phyloP scores from a whole-genome alignment of 208 protist species.

The Leishmania tropica region DNA sequence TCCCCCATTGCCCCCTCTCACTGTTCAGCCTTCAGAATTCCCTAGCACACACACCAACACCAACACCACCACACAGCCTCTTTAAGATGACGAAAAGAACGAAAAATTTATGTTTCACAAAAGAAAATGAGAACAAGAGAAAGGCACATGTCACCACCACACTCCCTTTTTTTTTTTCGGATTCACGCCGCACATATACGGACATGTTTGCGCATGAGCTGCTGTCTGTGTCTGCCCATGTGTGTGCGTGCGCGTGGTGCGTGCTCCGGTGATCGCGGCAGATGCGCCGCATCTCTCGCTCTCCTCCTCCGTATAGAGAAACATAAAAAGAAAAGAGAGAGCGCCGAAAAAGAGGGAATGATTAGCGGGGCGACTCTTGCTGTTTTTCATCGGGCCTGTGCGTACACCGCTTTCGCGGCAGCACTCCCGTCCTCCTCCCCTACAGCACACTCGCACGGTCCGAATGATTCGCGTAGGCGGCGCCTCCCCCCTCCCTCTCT shows the following conservation, averaged over 20 bases:
- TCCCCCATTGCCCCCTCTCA: constrained; percentile 12
- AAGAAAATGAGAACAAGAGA: too few relatives aligned
- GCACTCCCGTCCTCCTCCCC: not conserved
- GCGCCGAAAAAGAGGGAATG: not conserved
- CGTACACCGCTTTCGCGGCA: not conserved
- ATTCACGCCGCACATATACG: not conserved
- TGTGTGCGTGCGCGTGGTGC: too few relatives aligned
- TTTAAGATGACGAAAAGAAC: too few relatives aligned
- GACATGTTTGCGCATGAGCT: not conserved
- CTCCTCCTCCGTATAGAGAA: not conserved
- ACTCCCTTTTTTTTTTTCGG: too few relatives aligned
- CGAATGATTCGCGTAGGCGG: not conserved
- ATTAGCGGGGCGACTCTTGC: not conserved
- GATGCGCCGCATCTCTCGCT: not conserved
- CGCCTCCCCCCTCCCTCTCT: not conserved
- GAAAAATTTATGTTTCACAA: too few relatives aligned
- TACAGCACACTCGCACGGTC: not conserved
- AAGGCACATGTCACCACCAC: too few relatives aligned
- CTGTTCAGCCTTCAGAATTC: not conserved
- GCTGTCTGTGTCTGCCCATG: not conserved
- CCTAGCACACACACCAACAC: not conserved
- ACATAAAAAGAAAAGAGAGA: not conserved
- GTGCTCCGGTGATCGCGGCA: not conserved
- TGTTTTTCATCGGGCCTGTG: not conserved
- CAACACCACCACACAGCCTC: too few relatives aligned